Conservation (phyloP, 345 rosid species). For the Eucalyptus camaldulensis region DNA sequence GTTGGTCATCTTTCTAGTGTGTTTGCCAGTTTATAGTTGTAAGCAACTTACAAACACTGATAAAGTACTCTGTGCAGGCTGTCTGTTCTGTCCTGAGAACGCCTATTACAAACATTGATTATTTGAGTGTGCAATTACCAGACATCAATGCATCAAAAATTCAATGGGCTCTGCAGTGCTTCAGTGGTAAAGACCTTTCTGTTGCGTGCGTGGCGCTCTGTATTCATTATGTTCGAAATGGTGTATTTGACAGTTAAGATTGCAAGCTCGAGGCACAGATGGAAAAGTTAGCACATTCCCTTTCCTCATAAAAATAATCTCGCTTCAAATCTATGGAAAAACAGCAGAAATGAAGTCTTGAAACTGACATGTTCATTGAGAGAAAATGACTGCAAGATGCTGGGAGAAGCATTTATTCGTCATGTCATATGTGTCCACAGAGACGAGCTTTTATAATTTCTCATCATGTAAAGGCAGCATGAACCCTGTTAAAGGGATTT, state of each 20-base stretch:
- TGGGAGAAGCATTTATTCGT: not conserved
- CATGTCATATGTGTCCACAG: not conserved
- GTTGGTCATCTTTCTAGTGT: not conserved
- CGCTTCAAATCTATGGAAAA: not conserved
- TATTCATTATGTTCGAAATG: not conserved
- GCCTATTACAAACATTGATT: conserved; percentile 54
- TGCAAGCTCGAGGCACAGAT: not conserved
- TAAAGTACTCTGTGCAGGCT: conserved; percentile 24
- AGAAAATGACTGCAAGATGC: not conserved
- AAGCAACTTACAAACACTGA: not conserved
- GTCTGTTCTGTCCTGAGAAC: conserved; percentile 76
- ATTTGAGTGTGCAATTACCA: conserved; percentile 52
- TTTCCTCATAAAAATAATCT: not conserved
- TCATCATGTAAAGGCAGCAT: not conserved
- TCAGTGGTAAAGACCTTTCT: conserved; percentile 28
- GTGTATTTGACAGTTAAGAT: not conserved
- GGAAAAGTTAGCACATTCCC: not conserved
- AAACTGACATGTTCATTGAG: not conserved
- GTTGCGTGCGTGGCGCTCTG: not conserved
- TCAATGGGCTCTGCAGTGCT: conserved; percentile 69
- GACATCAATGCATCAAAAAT: conserved; percentile 70
- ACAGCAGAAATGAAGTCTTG: not conserved
- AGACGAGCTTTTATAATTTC: not conserved
- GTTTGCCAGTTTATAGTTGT: not conserved
- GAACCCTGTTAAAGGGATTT: not conserved